Evolutionary conservation across 2,329 filamentous ascomycete species (phyloP), one percentile per base, ranked within the genome.

Genomic region (Ploettnerulaceae sp.): DNA sequence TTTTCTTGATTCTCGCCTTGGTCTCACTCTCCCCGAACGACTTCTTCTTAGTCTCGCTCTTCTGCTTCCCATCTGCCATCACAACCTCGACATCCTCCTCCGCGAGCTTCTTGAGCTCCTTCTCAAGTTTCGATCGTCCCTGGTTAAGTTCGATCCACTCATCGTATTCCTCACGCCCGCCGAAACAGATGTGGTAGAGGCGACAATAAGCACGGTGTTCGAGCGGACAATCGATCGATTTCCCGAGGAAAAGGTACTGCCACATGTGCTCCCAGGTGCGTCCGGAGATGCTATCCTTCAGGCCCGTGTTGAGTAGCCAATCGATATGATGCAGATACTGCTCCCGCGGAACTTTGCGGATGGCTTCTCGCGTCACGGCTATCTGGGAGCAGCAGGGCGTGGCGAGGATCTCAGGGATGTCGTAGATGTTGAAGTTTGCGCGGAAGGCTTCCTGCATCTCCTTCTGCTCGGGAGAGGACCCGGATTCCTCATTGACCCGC

Each of bases 321-420:
- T 79, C 64, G 3, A 78, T 69, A 59, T 75, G 76, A 35, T 70
- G 70, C 21, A 74, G 56, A 52, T 83, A 84, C 43, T 79, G 76
- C 12, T 68, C 67, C 39, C 61, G 64, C 2, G 76, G 69, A 21
- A 76, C 68, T 26, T 64, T 58, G 2, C 61, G 68, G 25, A 83
- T 69, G 33, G 71, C 70, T 11, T 76, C 71, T 11, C 71, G 66
- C 7, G 76, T 75, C 5, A 82, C 74, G 1, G 74, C 80, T 53
- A 84, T 83, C 61, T 84, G 81, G 28, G 79, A 77, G 61, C 80
- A 84, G 62, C 80, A 84, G 8, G 77, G 71, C 1, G 74, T 72
- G 4, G 71, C 77, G 6, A 82, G 70, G 20, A 70, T 58, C 2
- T 68, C 61, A 0, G 76, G 76, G 5, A 77, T 46, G n/a, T 54